Conservation (phyloP, 73 alveolate species). For the Diophrys appendiculata region DNA sequence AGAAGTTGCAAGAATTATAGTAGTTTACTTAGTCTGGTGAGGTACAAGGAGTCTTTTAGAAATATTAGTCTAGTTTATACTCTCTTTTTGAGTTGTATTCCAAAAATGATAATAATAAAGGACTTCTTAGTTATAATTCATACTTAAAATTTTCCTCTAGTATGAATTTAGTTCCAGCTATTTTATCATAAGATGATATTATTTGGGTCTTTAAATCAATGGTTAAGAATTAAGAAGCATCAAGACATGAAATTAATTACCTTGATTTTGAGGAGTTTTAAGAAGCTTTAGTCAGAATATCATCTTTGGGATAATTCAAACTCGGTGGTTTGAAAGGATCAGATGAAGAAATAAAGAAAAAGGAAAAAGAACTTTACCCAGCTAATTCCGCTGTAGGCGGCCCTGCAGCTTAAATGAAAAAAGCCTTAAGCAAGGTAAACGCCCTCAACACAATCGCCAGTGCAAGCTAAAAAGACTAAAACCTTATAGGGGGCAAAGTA, state of each 20-base stretch:
- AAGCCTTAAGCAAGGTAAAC: no score
- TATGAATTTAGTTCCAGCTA: background rate
- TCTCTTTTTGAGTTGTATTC: background rate
- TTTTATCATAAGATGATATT: slow-evolving; percentile 9
- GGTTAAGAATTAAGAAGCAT: slow-evolving; percentile 1
- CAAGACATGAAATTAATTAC: slow-evolving; percentile 1
- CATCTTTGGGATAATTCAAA: slow-evolving; percentile 38
- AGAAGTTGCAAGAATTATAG: slow-evolving; percentile 5
- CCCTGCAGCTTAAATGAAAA: no score
- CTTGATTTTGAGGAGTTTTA: slow-evolving; percentile 36
- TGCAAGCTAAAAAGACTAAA: no score
- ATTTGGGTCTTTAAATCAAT: slow-evolving; percentile 5
- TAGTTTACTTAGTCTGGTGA: background rate
- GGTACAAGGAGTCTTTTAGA: background rate
- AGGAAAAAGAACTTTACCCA: slow-evolving; percentile 13
- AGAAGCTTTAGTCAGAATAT: slow-evolving; percentile 30
- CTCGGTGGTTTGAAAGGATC: slow-evolving; percentile 26
- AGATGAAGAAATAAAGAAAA: background rate
- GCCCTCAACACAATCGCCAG: no score
- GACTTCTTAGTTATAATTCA: background rate
- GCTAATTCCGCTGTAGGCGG: no score
- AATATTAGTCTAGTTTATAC: background rate
- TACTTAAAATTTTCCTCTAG: slow-evolving; percentile 3
- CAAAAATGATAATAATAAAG: background rate
- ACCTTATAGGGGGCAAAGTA: no score